A percentile compares a stretch with the other conserved stretches of the same genome.
These are phyloP conservation scores for Encephalitozoon romaleae DNA, from an alignment of 371 early-diverging fungal species.

Conservation along the genomic window DNA sequence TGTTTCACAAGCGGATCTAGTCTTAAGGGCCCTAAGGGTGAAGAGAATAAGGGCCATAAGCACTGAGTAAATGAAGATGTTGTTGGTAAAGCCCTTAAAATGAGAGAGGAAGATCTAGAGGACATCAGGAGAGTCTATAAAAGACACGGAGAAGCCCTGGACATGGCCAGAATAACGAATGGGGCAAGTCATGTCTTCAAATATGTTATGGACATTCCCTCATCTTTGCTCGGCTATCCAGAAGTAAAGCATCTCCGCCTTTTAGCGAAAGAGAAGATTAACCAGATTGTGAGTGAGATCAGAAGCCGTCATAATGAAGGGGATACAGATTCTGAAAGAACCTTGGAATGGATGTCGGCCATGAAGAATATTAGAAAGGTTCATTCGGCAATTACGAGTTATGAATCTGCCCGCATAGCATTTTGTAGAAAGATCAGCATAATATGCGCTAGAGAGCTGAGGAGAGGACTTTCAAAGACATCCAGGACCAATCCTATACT, in stretches of 20 bases:
- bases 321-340: neutral
- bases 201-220: neutral
- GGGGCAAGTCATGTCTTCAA: neutral
- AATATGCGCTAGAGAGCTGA: conserved; percentile 56
- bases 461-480: conserved; percentile 55
- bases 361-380: neutral
- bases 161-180: neutral
- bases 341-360: neutral
- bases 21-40: neutral
- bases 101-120: neutral
- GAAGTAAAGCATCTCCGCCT: neutral
- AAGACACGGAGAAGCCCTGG: neutral
- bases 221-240: neutral
- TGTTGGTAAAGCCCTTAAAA: neutral
- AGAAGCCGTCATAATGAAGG: neutral
- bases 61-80: neutral
- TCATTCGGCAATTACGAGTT: neutral
- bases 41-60: neutral
- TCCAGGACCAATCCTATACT: conserved; percentile 55
- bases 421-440: conserved; percentile 51
- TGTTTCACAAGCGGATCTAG: neutral
- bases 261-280: neutral
- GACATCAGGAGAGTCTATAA: neutral
- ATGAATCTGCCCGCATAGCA: neutral
- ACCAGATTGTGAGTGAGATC: neutral